Evolutionary conservation across 371 early-diverging fungal species (phyloP).

Genomic region (Apophysomyces sp.): DNA sequence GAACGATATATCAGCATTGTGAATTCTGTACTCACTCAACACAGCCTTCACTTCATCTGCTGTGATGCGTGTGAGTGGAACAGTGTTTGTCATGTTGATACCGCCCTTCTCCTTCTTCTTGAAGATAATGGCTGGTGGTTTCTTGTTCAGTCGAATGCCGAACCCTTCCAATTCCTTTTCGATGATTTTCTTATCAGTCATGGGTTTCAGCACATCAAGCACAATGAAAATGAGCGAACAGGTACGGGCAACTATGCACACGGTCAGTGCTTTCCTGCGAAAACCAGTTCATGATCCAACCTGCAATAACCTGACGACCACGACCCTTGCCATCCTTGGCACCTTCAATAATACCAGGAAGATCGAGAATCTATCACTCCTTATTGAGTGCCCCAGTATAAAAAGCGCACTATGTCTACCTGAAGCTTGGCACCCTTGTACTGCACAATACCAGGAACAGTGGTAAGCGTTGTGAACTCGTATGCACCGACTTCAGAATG

Average conservation of each 20-base stretch:
- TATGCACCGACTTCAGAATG: slow-evolving; percentile 96
- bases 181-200: slow-evolving; percentile 91
- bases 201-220: slow-evolving; percentile 95
- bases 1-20: slow-evolving; percentile 92
- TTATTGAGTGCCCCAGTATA: neutral
- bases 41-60: slow-evolving; percentile 86
- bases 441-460: slow-evolving; percentile 95
- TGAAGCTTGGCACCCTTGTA: slow-evolving; percentile 98
- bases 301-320: slow-evolving; percentile 92
- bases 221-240: slow-evolving; percentile 95
- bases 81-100: slow-evolving; percentile 87
- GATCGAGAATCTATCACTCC: slow-evolving; percentile 44
- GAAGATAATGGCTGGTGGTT: slow-evolving; percentile 95
- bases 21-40: slow-evolving; percentile 89
- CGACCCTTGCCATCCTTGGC: slow-evolving; percentile 99
- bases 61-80: slow-evolving; percentile 84
- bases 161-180: slow-evolving; percentile 99
- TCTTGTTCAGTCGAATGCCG: slow-evolving; percentile 97
- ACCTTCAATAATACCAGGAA: slow-evolving; percentile 99
- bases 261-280: slow-evolving; percentile 7
- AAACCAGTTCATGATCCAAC: slow-evolving; percentile 23
- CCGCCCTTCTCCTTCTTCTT: slow-evolving; percentile 95
- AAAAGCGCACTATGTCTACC: slow-evolving; percentile 14
- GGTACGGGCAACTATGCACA: slow-evolving; percentile 81
- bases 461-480: slow-evolving; percentile 99